phyloP scores from a whole-genome alignment of 805 yeast genomes.

The Yueomyces sp. region DNA sequence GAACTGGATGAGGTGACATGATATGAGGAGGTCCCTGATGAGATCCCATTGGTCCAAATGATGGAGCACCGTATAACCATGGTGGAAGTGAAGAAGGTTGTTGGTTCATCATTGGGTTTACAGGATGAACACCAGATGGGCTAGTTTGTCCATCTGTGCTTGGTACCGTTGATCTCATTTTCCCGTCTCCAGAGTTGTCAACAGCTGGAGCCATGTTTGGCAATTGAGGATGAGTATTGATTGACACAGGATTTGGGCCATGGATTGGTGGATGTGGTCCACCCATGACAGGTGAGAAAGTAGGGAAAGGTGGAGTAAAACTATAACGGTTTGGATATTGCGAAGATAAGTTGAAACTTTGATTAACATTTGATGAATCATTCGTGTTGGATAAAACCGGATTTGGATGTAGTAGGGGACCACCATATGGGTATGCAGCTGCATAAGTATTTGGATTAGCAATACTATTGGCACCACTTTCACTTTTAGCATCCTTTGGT shows the following conservation, averaged over 20 bases:
- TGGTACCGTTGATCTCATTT: not conserved
- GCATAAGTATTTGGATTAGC: slow-evolving; percentile 12
- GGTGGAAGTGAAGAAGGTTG: slow-evolving; percentile 20
- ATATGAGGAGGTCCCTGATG: slow-evolving; percentile 13
- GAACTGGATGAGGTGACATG: slow-evolving; percentile 5
- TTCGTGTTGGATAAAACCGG: slow-evolving; percentile 16
- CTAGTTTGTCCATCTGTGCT: not conserved
- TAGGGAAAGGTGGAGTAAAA: slow-evolving; percentile 21
- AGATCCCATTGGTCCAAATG: slow-evolving; percentile 17
- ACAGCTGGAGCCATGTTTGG: slow-evolving; percentile 2
- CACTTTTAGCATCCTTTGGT: not conserved
- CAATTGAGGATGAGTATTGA: slow-evolving; percentile 9
- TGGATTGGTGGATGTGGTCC: slow-evolving; percentile 14
- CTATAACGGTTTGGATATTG: slow-evolving; percentile 23
- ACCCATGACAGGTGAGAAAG: slow-evolving; percentile 21
- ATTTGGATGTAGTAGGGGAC: slow-evolving; percentile 21
- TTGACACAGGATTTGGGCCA: slow-evolving; percentile 10
- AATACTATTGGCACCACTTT: not conserved
- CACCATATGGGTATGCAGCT: slow-evolving; percentile 23
- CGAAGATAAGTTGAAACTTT: slow-evolving; percentile 14
- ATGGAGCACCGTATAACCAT: slow-evolving; percentile 21
- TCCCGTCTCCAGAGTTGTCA: not conserved
- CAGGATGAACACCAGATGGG: not conserved
- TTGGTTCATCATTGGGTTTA: slow-evolving; percentile 6
- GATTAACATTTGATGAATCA: slow-evolving; percentile 11